Evolutionary conservation across 2,329 filamentous ascomycete genomes (phyloP).

Genomic region (Scorias spongiosa): DNA sequence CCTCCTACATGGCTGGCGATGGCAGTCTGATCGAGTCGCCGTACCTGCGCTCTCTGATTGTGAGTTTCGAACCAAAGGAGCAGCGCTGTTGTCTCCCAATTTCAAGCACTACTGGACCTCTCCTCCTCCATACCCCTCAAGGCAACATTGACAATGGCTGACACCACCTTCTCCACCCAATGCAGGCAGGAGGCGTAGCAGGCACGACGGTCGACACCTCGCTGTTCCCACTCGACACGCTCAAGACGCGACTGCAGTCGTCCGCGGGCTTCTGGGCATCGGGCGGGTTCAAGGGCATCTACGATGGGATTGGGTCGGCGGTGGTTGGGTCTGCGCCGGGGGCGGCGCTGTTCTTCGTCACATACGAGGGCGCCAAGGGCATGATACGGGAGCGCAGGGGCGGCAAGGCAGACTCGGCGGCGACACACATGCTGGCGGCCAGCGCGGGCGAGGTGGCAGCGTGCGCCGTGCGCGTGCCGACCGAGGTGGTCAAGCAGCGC

Average conservation of each 20-base stretch:
- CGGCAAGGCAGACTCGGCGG: slow-evolving; percentile 13
- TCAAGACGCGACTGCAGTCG: slow-evolving; percentile 94
- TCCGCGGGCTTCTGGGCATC: slow-evolving; percentile 59
- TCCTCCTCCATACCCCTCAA: too few relatives aligned
- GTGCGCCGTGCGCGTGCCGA: slow-evolving; percentile 82
- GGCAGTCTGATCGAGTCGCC: slow-evolving; percentile 25
- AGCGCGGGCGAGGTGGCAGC: slow-evolving; percentile 80
- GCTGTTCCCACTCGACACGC: slow-evolving; percentile 93
- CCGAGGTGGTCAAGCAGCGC: slow-evolving; percentile 92
- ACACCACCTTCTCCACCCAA: too few relatives aligned
- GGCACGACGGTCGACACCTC: slow-evolving; percentile 94
- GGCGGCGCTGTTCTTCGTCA: slow-evolving; percentile 80
- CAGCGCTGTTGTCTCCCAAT: too few relatives aligned
- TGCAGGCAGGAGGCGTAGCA: slow-evolving; percentile 68
- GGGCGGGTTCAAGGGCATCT: slow-evolving; percentile 83
- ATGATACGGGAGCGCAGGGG: not conserved
- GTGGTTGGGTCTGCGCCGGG: slow-evolving; percentile 84
- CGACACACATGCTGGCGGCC: slow-evolving; percentile 67
- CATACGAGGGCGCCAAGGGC: slow-evolving; percentile 17
- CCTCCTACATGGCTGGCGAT: not conserved
- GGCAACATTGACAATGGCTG: too few relatives aligned
- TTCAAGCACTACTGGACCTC: too few relatives aligned
- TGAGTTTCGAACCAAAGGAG: slow-evolving; percentile 12
- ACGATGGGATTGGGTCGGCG: slow-evolving; percentile 79
- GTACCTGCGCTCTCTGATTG: slow-evolving; percentile 32